A percentile compares a stretch with the other conserved stretches of the same genome.
These are phyloP conservation scores for Metschnikowia koreensis DNA, from an alignment of 805 yeast genomes.

Conservation along the genomic window DNA sequence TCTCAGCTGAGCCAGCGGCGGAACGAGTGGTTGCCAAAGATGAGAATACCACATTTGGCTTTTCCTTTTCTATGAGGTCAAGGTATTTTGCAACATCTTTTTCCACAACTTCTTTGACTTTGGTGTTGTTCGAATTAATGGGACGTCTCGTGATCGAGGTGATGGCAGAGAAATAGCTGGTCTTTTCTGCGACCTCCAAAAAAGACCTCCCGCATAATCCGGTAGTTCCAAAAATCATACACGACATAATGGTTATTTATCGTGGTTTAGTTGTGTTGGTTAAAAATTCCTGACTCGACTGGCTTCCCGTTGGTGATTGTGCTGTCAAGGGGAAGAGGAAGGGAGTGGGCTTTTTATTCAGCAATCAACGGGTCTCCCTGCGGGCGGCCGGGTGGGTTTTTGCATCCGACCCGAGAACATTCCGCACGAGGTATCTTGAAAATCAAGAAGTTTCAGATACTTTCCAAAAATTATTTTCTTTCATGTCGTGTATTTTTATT, in stretches of 20 bases:
- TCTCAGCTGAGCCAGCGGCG: slow-evolving; percentile 59
- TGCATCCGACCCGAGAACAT: no score
- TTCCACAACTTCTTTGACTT: slow-evolving; percentile 42
- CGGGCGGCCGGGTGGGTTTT: no score
- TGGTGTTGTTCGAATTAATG: slow-evolving; percentile 29
- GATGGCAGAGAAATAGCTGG: slow-evolving; percentile 38
- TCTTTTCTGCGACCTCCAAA: slow-evolving; percentile 42
- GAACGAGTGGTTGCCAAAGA: slow-evolving; percentile 19
- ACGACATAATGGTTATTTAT: slow-evolving; percentile 7
- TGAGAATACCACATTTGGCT: slow-evolving; percentile 16
- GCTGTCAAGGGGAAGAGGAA: no score
- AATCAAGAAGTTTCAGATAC: no score
- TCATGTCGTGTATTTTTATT: no score
- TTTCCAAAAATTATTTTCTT: no score
- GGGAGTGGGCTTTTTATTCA: no score
- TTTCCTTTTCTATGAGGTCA: slow-evolving; percentile 7
- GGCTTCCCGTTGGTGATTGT: no score
- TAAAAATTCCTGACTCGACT: no score
- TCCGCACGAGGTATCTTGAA: no score
- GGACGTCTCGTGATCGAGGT: slow-evolving; percentile 53
- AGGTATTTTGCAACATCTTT: slow-evolving; percentile 53
- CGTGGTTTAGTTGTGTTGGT: no score
- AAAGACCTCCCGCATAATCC: slow-evolving; percentile 71
- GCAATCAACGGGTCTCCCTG: not conserved
- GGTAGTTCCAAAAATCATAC: slow-evolving; percentile 61